A percentile compares a stretch with the other conserved stretches of the same genome.
Evolutionary conservation across 1,284 basidiomycete species (phyloP).

Genomic region (Marasmius tenuissimus): DNA sequence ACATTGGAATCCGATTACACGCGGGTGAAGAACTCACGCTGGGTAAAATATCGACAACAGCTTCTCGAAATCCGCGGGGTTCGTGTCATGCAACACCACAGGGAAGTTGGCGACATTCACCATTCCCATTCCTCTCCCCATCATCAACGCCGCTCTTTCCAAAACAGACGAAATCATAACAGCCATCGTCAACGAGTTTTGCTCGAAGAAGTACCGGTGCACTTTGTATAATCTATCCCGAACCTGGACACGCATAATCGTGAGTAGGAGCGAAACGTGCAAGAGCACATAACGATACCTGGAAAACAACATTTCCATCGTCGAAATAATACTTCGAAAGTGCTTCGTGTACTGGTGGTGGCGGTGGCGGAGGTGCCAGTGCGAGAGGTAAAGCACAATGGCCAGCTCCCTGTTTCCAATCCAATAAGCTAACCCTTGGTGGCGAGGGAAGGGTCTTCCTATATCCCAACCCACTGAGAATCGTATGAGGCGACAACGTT

Average conservation of each 20-base stretch:
- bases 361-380: not conserved
- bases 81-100: not conserved
- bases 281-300: not conserved
- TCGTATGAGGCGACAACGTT: not conserved
- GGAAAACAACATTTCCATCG: not conserved
- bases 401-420: not conserved
- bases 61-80: conserved; percentile 5
- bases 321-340: not conserved
- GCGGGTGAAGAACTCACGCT: not conserved
- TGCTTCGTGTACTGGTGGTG: not conserved
- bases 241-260: not conserved
- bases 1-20: not conserved
- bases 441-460: not conserved
- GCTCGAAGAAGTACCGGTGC: conserved; percentile 7
- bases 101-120: not conserved
- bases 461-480: not conserved
- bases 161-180: not conserved
- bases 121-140: not conserved
- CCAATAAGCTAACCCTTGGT: not conserved
- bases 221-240: conserved; percentile 4
- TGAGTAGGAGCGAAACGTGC: not conserved
- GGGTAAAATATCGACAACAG: conserved; percentile 13
- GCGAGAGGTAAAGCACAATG: not conserved
- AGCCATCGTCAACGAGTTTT: not conserved
- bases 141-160: not conserved